Evolutionary conservation across 441 rosid genomes (phyloP), one percentile per base, ranked within the genome.

Genomic region (Biscutella laevigata): DNA sequence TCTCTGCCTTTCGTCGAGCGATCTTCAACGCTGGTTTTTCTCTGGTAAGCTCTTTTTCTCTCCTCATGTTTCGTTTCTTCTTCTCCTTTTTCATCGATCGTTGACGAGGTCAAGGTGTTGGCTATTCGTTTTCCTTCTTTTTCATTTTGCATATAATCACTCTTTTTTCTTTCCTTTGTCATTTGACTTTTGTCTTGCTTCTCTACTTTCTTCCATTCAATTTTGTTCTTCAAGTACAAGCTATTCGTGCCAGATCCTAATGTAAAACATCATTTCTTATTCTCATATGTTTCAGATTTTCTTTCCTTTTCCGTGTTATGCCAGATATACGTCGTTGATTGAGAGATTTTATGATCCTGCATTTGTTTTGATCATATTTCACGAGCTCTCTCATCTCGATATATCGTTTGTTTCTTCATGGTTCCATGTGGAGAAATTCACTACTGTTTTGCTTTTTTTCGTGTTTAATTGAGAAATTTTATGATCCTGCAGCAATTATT

Each of bases 41-140:
- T 58, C 50, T 48, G 71, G 71, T 75, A 69, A 66, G 52, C 53
- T 59, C 54, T 22, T 39, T 38, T 59, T 64, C 53, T 50, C 43
- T 59, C 61, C 61, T 53, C 0, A 24, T 53, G 13, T 38, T 53
- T 52, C 65, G 69, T 64, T 57, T 57, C 15, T 56, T 49, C 52
- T 16, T 45, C 48, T 21, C 53, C 51, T 64, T 64, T 32, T 13
- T 24, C 62, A 13, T 56, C 57, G 40, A 64, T 48, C 54, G 65
- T 59, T 67, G 67, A 67, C 67, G 6, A 40, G 35, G 46, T 53
- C 62, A 47, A 52, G 5, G 6, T 25, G 15, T 24, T 46, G 3
- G 3, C 34, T 62, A 17, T n/a, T 38, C 38, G 13, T 25, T 28
- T 3, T 29, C 15, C 7, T 0, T 7, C 15, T n/a, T 20, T 21